A percentile compares a stretch with the other conserved stretches of the same genome.
Evolutionary conservation across 108 stramenopile species (phyloP).

Genomic region (Nitzschia palea): DNA sequence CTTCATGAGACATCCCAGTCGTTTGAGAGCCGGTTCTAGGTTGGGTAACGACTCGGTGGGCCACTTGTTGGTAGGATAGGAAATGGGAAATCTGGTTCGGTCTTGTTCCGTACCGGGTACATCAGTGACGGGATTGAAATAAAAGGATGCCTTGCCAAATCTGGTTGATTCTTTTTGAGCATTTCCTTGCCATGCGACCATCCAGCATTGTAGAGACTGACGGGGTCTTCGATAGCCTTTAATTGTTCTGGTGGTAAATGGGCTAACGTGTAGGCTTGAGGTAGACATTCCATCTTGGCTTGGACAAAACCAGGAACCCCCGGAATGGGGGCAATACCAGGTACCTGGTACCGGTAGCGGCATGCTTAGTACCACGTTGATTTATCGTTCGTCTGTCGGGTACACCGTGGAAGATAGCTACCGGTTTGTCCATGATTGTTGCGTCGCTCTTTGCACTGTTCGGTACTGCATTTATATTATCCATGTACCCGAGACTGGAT

Average conservation of each 20-base stretch:
- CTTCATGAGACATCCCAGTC: conserved; percentile 79
- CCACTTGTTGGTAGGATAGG: conserved; percentile 90
- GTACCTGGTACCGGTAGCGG: too few relatives aligned
- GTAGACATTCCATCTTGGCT: conserved; percentile 65
- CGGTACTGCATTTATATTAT: too few relatives aligned
- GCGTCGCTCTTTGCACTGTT: too few relatives aligned
- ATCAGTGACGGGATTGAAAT: conserved; percentile 85
- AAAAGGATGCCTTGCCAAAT: conserved; percentile 88
- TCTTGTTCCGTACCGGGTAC: conserved; percentile 76
- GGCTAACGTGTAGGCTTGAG: conserved; percentile 72
- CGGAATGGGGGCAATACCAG: conserved; percentile 77
- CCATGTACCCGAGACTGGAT: too few relatives aligned
- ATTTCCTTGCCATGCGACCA: conserved; percentile 92
- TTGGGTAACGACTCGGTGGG: conserved; percentile 63
- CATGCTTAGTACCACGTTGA: too few relatives aligned
- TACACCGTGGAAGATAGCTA: too few relatives aligned
- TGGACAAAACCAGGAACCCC: conserved; percentile 80
- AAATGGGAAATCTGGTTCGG: conserved; percentile 68
- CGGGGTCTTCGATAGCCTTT: conserved; percentile 64
- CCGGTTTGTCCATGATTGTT: too few relatives aligned
- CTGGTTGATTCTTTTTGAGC: conserved; percentile 77
- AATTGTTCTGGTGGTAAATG: conserved; percentile 60
- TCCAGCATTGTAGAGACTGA: conserved; percentile 86
- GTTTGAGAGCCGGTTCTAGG: conserved; percentile 51
- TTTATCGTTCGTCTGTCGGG: too few relatives aligned